Base-by-base conservation (phyloP, 257 asterid genomes). In the Solanum bulbocastanum region DNA sequence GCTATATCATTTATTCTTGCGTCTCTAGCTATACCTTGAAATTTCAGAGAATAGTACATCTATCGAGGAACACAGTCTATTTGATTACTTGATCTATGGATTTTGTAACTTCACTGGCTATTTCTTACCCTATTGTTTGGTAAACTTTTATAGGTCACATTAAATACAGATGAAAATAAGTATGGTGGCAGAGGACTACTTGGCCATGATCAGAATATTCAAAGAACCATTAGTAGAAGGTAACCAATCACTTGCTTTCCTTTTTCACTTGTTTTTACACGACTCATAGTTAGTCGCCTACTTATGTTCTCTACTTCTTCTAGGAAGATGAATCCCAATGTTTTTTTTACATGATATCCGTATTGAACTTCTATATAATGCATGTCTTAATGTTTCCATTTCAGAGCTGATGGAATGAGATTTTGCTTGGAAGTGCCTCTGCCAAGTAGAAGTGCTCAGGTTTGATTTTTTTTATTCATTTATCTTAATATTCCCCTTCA, bases 371-470 rank as follows among this genome's bases (percentile, higher is more conserved):
- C 78, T 88, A 72, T 81, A 49, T 73, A 42, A 87, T 42, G 75
- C 86, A 40, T 71, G 86, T 87, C 74, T 62, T 71, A 39, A 11
- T 3, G 3, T 56, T 65, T 32, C 37, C 39, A 52, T 33, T 91
- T 91, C 94, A 97, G 99, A 91, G 90, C 90, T 87, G 99, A 95
- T 89, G 98, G 99, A 86, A 83, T 92, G 89, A 92, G 96, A 84
- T 91, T 82, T 89, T 93, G 97, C 93, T 88, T 97, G 91, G 98
- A 97, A 87, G 91, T 97, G 87, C 91, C 89, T 86, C 91, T 97
- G 83, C 99, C 99, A 62, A 93, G 96, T 89, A 93, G 99, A 94
- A 96, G 96, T 78, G 98, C 98, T 85, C 99, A 96, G 99, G 98
- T 97, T 73, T 79, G 95, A 73, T 14, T 73, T 35, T 20, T 35